phyloP scores from a whole-genome alignment of 2,329 filamentous ascomycete species.

The Bipolaris zeicola region DNA sequence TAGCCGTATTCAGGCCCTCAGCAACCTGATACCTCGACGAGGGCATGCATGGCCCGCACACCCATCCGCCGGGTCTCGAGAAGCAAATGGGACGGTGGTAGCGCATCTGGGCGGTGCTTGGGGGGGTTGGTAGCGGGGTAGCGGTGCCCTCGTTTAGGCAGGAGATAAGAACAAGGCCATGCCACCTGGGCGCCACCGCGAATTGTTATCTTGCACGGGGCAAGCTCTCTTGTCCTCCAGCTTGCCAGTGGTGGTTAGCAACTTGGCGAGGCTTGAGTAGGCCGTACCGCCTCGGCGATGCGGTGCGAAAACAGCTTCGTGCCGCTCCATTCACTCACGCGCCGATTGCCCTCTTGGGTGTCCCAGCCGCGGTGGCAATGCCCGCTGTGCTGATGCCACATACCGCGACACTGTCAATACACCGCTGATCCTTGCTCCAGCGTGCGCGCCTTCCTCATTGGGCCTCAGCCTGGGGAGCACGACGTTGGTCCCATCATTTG shows the following conservation, averaged over 20 bases:
- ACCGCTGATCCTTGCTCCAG: slow-evolving; percentile 11
- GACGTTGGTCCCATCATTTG: slow-evolving; percentile 8
- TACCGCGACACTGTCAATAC: slow-evolving; percentile 7
- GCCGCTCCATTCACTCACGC: slow-evolving; percentile 10
- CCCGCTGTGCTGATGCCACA: slow-evolving; percentile 15
- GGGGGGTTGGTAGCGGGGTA: slow-evolving; percentile 14
- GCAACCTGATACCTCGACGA: slow-evolving; percentile 2
- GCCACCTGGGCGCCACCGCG: slow-evolving; percentile 16
- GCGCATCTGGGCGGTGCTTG: slow-evolving; percentile 13
- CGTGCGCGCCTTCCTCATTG: slow-evolving; percentile 21
- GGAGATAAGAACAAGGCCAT: slow-evolving; percentile 9
- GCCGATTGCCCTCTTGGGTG: slow-evolving; percentile 11
- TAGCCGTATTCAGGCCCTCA: slow-evolving; percentile 3
- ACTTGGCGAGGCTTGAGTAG: slow-evolving; percentile 22
- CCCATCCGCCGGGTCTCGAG: slow-evolving; percentile 8
- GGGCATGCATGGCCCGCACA: not conserved
- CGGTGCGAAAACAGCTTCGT: slow-evolving; percentile 17
- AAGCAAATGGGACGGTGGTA: slow-evolving; percentile 1
- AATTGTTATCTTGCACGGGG: slow-evolving; percentile 17
- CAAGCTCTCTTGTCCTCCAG: slow-evolving; percentile 21
- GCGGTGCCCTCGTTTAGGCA: slow-evolving; percentile 16
- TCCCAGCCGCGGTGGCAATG: slow-evolving; percentile 28
- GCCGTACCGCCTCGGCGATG: slow-evolving; percentile 16
- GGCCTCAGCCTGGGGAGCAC: slow-evolving; percentile 13
- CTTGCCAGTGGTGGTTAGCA: slow-evolving; percentile 19